Percentiles rank a stretch among this genome's conserved stretches.
These are phyloP conservation scores for Spatholobus suberectus DNA, from an alignment of 306 rosid species.

Conservation along the genomic window DNA sequence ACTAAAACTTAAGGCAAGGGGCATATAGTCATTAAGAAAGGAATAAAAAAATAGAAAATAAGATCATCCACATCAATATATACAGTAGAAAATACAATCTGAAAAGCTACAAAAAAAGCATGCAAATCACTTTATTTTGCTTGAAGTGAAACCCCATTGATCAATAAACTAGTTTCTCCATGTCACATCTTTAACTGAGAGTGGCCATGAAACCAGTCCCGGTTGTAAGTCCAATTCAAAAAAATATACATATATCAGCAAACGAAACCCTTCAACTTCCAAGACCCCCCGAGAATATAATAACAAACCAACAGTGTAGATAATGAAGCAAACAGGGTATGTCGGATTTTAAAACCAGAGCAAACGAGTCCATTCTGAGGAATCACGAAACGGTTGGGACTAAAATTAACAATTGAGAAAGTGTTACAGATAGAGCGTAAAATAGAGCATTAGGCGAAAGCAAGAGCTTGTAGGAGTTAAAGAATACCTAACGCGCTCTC, in stretches of 20 bases:
- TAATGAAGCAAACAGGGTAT: not conserved
- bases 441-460: not conserved
- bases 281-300: not conserved
- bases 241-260: not conserved
- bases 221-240: not conserved
- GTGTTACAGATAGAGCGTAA: not conserved
- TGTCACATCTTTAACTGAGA: not conserved
- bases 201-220: not conserved
- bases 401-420: not conserved
- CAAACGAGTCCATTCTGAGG: not conserved
- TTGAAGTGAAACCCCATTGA: not conserved
- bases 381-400: not conserved
- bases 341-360: not conserved
- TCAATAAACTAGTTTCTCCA: not conserved
- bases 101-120: not conserved
- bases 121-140: not conserved
- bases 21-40: not conserved
- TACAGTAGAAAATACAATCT: no score
- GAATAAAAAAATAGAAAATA: not conserved
- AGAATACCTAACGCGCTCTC: slow-evolving; percentile 82
- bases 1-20: not conserved
- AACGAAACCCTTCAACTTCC: not conserved
- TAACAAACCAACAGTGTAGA: not conserved
- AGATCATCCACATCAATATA: not conserved
- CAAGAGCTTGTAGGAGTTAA: not conserved